Conservation (phyloP, 352 stramenopile species). For the Elongisporangium anandrum region DNA sequence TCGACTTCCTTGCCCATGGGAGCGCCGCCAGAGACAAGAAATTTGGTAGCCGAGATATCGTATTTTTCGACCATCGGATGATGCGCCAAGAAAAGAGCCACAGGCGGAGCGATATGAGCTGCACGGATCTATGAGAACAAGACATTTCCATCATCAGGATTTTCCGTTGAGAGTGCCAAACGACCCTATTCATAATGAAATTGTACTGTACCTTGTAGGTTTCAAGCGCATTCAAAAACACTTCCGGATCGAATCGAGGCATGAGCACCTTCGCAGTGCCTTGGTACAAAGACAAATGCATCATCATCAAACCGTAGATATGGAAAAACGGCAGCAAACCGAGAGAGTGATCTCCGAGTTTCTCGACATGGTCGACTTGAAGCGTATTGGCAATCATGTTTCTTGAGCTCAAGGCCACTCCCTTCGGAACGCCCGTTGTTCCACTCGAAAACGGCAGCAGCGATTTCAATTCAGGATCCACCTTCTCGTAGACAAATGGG, state of each 20-base stretch:
- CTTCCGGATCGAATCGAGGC: constrained; percentile 85
- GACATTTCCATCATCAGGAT: constrained; percentile 9
- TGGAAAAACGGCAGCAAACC: constrained; percentile 93
- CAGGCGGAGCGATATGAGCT: constrained; percentile 74
- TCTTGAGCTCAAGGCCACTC: constrained; percentile 66
- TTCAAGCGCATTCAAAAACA: constrained; percentile 80
- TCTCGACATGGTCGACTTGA: constrained; percentile 70
- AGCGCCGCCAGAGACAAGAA: constrained; percentile 84
- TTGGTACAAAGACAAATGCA: constrained; percentile 82
- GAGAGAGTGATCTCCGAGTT: constrained; percentile 44
- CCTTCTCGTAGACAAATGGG: constrained; percentile 34
- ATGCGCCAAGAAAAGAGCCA: constrained; percentile 26
- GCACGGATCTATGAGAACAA: constrained; percentile 19
- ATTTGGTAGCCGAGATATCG: constrained; percentile 70
- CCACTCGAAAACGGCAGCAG: constrained; percentile 91
- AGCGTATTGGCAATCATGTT: constrained; percentile 91
- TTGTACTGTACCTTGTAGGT: constrained; percentile 34
- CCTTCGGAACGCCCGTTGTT: constrained; percentile 89
- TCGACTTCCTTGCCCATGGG: constrained; percentile 82
- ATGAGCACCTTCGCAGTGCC: constrained; percentile 83
- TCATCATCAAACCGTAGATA: constrained; percentile 90
- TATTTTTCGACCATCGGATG: constrained; percentile 84
- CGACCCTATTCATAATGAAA: too few species aligned
- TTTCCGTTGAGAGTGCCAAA: constrained; percentile 1
- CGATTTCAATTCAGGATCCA: constrained; percentile 52